phyloP scores from a whole-genome alignment of 2,329 filamentous ascomycete species.

The Periglandula ipomoeae region DNA sequence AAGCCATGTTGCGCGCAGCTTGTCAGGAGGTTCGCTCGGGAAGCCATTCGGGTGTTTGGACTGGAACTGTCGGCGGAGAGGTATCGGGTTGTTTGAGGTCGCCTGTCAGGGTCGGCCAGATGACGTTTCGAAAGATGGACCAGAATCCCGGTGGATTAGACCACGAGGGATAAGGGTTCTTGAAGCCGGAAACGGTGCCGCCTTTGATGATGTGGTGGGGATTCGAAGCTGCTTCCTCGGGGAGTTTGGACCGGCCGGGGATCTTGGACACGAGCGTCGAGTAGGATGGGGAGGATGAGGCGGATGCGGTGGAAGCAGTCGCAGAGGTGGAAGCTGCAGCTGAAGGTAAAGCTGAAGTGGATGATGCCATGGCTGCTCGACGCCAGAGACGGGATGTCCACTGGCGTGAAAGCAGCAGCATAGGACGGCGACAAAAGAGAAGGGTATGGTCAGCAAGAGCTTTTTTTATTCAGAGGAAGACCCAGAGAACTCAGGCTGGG shows the following conservation, averaged over 20 bases:
- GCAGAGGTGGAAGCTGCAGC: slow-evolving; percentile 6
- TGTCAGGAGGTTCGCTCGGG: slow-evolving; percentile 44
- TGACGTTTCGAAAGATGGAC: slow-evolving; percentile 21
- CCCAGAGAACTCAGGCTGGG: too few species aligned
- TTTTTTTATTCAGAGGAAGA: too few species aligned
- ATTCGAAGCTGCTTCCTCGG: slow-evolving; percentile 33
- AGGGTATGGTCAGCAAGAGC: background rate
- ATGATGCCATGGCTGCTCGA: slow-evolving; percentile 1
- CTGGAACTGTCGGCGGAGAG: slow-evolving; percentile 54
- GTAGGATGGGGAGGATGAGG: slow-evolving; percentile 9
- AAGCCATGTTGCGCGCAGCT: slow-evolving; percentile 83
- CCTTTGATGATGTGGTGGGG: slow-evolving; percentile 38
- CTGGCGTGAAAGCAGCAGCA: slow-evolving; percentile 2
- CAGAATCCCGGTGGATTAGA: slow-evolving; percentile 13
- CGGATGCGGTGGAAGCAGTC: too few species aligned
- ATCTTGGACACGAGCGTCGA: slow-evolving; percentile 26
- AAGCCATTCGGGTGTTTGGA: slow-evolving; percentile 60
- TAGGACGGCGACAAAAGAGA: background rate
- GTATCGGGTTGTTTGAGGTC: slow-evolving; percentile 46
- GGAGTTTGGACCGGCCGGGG: slow-evolving; percentile 23
- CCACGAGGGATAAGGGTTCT: slow-evolving; percentile 43
- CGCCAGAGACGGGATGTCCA: slow-evolving; percentile 9
- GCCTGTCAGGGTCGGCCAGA: slow-evolving; percentile 31
- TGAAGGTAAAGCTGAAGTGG: slow-evolving; percentile 8
- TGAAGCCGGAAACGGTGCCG: slow-evolving; percentile 34